Conservation (phyloP, 2,329 filamentous ascomycete genomes). For the Hypoxylon sp. region DNA sequence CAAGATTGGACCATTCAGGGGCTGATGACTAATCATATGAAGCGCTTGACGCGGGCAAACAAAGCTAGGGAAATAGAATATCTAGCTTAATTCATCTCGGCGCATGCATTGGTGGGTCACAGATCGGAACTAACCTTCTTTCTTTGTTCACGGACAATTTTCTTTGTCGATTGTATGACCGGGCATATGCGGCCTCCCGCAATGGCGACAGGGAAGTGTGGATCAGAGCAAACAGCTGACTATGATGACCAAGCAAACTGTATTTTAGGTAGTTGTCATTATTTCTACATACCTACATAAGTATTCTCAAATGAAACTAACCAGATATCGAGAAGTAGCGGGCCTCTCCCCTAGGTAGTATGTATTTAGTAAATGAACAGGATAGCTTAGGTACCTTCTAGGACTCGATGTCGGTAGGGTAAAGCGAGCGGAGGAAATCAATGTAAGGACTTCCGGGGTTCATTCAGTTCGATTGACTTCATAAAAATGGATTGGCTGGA, state of each 20-base stretch:
- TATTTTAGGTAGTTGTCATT: not conserved
- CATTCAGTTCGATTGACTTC: not conserved
- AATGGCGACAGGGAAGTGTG: not conserved
- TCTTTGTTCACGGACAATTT: not conserved
- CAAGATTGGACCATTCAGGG: not conserved
- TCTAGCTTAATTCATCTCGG: not conserved
- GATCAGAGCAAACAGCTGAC: not conserved
- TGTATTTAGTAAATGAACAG: not conserved
- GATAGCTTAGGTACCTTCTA: slow-evolving; percentile 1
- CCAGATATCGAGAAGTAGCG: not conserved
- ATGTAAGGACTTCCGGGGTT: not conserved
- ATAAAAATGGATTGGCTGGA: not conserved
- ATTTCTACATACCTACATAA: too few species aligned
- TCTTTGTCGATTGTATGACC: not conserved
- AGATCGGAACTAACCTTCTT: not conserved
- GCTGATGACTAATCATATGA: not conserved
- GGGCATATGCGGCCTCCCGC: not conserved
- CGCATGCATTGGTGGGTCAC: not conserved
- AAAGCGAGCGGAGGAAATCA: not conserved
- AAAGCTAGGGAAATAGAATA: not conserved
- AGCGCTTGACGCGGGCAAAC: not conserved
- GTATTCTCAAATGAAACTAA: not conserved
- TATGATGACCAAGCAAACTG: not conserved
- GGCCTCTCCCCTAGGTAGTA: too few species aligned
- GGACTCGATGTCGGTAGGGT: not conserved